These are phyloP conservation scores for Amyloporia xantha DNA, from an alignment of 768 basidiomycete genomes.

Conservation along the genomic window DNA sequence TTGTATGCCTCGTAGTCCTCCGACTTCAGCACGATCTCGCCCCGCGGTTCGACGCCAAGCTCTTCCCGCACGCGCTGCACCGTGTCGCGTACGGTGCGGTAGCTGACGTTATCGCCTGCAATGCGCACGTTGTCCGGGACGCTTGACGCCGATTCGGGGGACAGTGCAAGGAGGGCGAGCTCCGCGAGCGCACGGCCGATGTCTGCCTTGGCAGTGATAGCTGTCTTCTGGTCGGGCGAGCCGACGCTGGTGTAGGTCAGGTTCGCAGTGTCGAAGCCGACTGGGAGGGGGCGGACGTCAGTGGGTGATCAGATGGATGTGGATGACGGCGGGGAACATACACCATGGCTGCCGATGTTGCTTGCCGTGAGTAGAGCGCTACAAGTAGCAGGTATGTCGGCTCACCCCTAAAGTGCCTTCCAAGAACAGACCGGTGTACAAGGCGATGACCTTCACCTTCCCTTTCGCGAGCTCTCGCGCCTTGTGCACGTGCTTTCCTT, in stretches of 20 bases:
- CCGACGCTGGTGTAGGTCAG: constrained; percentile 15
- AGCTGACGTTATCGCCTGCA: constrained; percentile 11
- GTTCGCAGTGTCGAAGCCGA: constrained; percentile 17
- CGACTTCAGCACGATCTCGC: constrained; percentile 7
- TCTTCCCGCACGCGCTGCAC: constrained; percentile 4
- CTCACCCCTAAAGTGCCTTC: constrained; percentile 12
- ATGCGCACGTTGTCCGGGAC: constrained; percentile 18
- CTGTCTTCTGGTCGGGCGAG: constrained; percentile 6
- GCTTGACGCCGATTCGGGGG: constrained; percentile 6
- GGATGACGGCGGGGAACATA: not conserved
- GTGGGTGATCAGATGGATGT: not conserved
- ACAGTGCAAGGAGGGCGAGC: constrained; percentile 14
- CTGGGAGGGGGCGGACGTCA: constrained; percentile 8
- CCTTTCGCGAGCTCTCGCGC: constrained; percentile 6
- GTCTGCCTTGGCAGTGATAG: constrained; percentile 14
- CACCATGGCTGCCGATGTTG: constrained; percentile 4
- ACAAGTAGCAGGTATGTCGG: not conserved
- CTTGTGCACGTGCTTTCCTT: constrained; percentile 5
- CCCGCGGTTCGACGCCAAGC: constrained; percentile 2
- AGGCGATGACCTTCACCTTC: constrained; percentile 14
- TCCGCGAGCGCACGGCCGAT: constrained; percentile 14
- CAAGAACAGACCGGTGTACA: constrained; percentile 15
- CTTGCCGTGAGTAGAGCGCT: not conserved
- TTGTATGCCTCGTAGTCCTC: constrained; percentile 11
- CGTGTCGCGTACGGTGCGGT: constrained; percentile 7